Evolutionary conservation across 2,329 filamentous ascomycete genomes (phyloP), one percentile per base, ranked within the genome.

Genomic region (Botrytis squamosa): DNA sequence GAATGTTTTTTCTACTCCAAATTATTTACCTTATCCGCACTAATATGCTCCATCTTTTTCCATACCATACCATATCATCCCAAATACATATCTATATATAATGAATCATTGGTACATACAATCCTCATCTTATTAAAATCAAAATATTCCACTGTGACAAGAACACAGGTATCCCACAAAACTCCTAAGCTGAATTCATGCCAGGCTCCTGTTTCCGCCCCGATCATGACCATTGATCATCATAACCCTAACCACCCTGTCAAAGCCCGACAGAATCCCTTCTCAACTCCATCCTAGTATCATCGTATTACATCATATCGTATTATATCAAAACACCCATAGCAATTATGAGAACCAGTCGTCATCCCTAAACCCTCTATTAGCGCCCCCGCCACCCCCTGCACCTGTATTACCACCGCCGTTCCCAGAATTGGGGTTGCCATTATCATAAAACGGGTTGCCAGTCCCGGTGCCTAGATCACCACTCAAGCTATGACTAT

Each of bases 161-260:
- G 20, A 40, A 63, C 22, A 40, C 22, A 40, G 22, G 22, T 20
- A 68, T 38, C 36, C 65, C 40, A 44, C 10, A 68, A 33, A 68
- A 68, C 65, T 68, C 65, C 65, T 14, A 55, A 36, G 46, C 46
- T 55, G 46, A 55, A 55, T 40, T n/a, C 64, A 67, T 25, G 33
- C 44, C 49, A 52, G 49, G 49, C 52, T 55, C 36, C 65, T 40
- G 33, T 67, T 55, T 12, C 25, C 65, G 46, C 65, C 18, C 46
- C 10, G 46, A 10, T 4, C 46, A 40, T 55, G 20, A 49, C 14
- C 25, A 55, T 68, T 55, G 20, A 36, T 29, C 25, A 55, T 68
- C 36, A 40, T 62, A 38, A 62, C 25, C 36, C 40, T 25, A 29
- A 14, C 6, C 36, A 57, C 25, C 25, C 10, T 10, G n/a, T 20